Evolutionary conservation across 202 grass and related monocot species (phyloP).

Genomic region (Carex sylvatica): DNA sequence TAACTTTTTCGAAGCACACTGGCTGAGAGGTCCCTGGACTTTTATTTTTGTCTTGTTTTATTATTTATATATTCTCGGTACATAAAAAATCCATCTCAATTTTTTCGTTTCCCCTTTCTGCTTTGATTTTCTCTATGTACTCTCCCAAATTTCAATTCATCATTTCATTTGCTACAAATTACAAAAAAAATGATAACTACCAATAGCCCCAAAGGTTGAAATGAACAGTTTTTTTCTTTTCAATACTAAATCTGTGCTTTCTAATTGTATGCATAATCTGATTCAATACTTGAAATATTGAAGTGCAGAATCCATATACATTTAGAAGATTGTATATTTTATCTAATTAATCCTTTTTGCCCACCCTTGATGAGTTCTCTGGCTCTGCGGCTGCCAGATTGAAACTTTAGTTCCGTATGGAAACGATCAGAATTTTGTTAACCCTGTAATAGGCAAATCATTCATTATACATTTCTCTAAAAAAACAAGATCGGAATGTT

Average conservation of each 20-base stretch:
- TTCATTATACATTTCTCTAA: not conserved
- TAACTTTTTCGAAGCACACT: not conserved
- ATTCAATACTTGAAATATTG: not conserved
- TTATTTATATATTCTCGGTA: not conserved
- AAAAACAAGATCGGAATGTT: not conserved
- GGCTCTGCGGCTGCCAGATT: not conserved
- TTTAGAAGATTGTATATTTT: not conserved
- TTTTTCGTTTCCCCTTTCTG: not conserved
- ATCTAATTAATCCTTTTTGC: not conserved
- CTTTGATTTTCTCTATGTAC: not conserved
- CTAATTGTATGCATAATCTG: not conserved
- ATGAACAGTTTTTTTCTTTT: not conserved
- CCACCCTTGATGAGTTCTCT: not conserved
- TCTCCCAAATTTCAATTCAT: not conserved
- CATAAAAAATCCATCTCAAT: not conserved
- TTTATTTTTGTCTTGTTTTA: not conserved
- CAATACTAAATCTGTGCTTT: not conserved
- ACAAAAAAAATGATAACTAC: not conserved
- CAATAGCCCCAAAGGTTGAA: not conserved
- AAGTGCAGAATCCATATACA: not conserved
- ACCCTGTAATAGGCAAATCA: not conserved
- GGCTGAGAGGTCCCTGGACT: not conserved
- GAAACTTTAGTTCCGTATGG: not conserved
- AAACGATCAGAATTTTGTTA: not conserved
- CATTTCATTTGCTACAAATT: not conserved